Base-by-base conservation (phyloP, 805 yeast genomes). In the Schwanniomyces polymorphus region DNA sequence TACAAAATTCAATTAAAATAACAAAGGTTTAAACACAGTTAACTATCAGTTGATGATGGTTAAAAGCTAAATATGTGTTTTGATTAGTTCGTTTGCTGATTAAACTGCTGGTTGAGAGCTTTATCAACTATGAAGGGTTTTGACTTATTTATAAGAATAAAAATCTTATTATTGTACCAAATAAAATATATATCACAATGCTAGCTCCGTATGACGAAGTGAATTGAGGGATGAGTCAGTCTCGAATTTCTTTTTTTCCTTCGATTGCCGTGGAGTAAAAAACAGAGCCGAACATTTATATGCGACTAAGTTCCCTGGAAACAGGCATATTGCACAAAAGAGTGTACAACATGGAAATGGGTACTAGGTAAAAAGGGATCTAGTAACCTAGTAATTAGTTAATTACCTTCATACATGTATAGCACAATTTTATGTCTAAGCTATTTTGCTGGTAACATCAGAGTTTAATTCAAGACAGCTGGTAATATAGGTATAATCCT, bases 1-100 rank as follows among this genome's bases (percentile, higher is more conserved):
- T 21, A 37, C 25, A 37, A 37, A 23, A 18, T 18, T 37, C 25
- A 37, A 21, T 21, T 37, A 37, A 18, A 21, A 34, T 14, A 8
- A 37, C 18, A 7, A 23, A 23, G 27, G 18, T 37, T 21, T 7
- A 37, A n/a, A 5, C 35, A 18, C 35, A 11, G 21, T 31, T 31
- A 31, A 37, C 18, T 18, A 37, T 37, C 39, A 37, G 39, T 37
- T 37, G 39, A 37, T 37, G 39, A 37, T 21, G 18, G 4, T 31
- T 31, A 14, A 31, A 31, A 31, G 8, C 35, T 31, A 31, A 5
- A 21, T 4, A 16, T 31, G n/a, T 31, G 16, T 11, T 17, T 31
- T 31, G 35, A 16, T 14, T 5, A 7, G 35, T 31, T 31, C 14
- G 8, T 21, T 31, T 31, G 21, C 17, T 31, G 35, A 31, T 31